phyloP scores from a whole-genome alignment of 257 asterid species.

The Solanum pennellii region DNA sequence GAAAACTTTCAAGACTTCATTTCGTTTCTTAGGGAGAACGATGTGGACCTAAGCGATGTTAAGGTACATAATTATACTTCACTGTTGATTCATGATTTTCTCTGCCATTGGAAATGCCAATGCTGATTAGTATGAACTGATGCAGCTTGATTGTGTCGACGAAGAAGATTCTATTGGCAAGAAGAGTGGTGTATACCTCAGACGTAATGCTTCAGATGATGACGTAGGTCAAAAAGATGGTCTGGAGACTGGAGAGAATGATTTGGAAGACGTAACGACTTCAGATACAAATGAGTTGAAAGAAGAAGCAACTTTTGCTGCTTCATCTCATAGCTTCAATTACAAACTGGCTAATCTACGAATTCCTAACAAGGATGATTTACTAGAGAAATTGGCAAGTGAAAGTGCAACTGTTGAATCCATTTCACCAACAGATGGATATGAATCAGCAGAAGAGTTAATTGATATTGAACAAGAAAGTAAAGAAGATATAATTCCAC shows the following conservation, averaged over 20 bases:
- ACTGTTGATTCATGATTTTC: background rate
- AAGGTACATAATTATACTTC: constrained; percentile 24
- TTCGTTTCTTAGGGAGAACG: constrained; percentile 38
- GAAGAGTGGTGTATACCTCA: constrained; percentile 14
- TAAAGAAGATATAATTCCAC: constrained; percentile 28
- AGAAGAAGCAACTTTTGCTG: background rate
- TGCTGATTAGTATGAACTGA: constrained; percentile 2
- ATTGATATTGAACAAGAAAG: background rate
- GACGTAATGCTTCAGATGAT: constrained; percentile 27
- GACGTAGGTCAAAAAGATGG: constrained; percentile 6
- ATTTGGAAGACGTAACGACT: background rate
- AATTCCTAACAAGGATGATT: constrained; percentile 18
- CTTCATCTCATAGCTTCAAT: constrained; percentile 8
- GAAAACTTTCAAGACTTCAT: constrained; percentile 49
- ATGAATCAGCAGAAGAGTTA: constrained; percentile 18
- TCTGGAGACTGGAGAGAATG: constrained; percentile 5
- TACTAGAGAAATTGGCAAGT: constrained; percentile 7
- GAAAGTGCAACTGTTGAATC: constrained; percentile 6
- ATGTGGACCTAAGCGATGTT: constrained; percentile 39
- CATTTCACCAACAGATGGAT: constrained; percentile 24
- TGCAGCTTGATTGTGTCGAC: constrained; percentile 18
- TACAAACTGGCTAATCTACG: constrained; percentile 13
- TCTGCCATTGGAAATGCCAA: background rate
- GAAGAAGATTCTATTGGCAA: constrained; percentile 13
- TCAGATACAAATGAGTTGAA: background rate